These are phyloP conservation scores for Coelastrella sp. DNA, from an alignment of 139 green algal genomes.

Conservation along the genomic window DNA sequence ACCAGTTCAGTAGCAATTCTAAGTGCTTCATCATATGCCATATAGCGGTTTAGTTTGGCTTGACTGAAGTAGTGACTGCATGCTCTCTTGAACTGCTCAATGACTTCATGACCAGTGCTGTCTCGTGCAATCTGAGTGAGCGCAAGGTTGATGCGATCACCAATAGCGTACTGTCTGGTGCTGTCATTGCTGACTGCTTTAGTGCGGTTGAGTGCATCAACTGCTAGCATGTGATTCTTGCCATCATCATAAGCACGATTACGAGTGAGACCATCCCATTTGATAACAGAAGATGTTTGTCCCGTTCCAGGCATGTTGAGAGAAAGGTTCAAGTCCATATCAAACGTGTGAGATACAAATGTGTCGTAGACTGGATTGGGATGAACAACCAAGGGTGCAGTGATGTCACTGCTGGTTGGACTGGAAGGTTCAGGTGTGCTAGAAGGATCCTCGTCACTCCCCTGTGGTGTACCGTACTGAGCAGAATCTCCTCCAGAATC, in stretches of 20 bases:
- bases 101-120: not conserved
- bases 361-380: no score
- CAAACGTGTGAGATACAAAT: no score
- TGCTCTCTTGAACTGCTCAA: not conserved
- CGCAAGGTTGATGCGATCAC: not conserved
- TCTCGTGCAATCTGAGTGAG: not conserved
- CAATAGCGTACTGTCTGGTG: not conserved
- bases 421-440: no score
- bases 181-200: not conserved
- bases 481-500: no score
- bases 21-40: not conserved
- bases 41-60: not conserved
- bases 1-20: not conserved
- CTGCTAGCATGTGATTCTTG: not conserved
- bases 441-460: no score
- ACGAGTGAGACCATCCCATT: not conserved
- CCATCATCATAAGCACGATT: not conserved
- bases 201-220: not conserved
- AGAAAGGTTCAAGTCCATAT: no score
- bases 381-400: no score
- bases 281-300: no score
- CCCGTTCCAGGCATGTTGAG: no score
- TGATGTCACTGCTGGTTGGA: no score
- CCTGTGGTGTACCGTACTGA: no score
- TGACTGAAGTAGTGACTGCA: not conserved